Percentiles rank a stretch among this genome's conserved stretches.
Conservation (phyloP, 305 asterid species). For the Fraxinus baroniana region DNA sequence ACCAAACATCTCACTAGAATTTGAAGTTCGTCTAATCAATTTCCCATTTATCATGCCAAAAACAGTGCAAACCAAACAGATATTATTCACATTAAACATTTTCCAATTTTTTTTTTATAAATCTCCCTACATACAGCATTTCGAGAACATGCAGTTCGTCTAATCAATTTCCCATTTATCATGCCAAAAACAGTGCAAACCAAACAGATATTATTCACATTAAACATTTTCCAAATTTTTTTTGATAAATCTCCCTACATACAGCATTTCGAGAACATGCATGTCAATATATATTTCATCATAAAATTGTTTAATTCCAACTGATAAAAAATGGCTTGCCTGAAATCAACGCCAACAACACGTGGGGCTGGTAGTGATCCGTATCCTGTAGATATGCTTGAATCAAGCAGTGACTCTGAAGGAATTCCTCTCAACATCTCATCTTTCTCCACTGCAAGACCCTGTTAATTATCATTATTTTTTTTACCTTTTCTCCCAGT, state of each 20-base stretch:
- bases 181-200: background rate
- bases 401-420: constrained; percentile 48
- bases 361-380: constrained; percentile 62
- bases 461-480: constrained; percentile 53
- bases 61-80: background rate
- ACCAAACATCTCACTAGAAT: constrained; percentile 11
- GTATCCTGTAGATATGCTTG: constrained; percentile 55
- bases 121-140: background rate
- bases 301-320: constrained; percentile 1
- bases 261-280: background rate
- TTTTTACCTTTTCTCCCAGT: constrained; percentile 8
- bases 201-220: background rate
- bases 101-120: background rate
- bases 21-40: background rate
- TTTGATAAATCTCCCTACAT: background rate
- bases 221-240: background rate
- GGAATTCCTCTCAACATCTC: constrained; percentile 56
- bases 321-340: constrained; percentile 37
- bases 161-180: background rate
- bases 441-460: constrained; percentile 84
- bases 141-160: background rate
- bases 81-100: background rate
- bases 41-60: background rate
- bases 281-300: background rate
- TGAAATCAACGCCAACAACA: constrained; percentile 60